phyloP scores from a whole-genome alignment of 2,329 filamentous ascomycete genomes.

The Exophiala viscosa region DNA sequence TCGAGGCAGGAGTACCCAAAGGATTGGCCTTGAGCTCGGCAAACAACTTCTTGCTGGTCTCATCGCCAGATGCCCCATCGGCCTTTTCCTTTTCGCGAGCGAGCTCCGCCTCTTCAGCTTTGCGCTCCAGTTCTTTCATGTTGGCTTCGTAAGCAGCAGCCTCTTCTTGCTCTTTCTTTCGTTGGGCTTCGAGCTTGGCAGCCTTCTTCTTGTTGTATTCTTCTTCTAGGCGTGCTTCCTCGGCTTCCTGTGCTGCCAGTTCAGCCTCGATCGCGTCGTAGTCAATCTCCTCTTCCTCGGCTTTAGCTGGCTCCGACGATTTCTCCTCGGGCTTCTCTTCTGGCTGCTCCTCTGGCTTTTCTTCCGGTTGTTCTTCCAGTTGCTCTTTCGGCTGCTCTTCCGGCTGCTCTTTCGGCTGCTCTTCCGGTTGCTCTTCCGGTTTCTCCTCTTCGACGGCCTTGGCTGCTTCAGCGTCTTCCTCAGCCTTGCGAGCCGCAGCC shows the following conservation, averaged over 20 bases:
- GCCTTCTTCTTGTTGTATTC: slow-evolving; percentile 68
- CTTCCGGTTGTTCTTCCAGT: slow-evolving; percentile 34
- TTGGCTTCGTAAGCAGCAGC: slow-evolving; percentile 43
- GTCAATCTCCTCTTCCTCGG: slow-evolving; percentile 42
- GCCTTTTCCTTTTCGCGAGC: slow-evolving; percentile 42
- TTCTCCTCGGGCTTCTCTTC: slow-evolving; percentile 8
- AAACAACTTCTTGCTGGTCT: slow-evolving; percentile 39
- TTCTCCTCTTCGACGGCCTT: slow-evolving; percentile 23
- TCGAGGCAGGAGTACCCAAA: slow-evolving; percentile 30
- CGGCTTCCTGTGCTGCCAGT: slow-evolving; percentile 45
- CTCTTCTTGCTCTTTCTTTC: slow-evolving; percentile 46
- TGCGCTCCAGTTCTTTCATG: slow-evolving; percentile 48
- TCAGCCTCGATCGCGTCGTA: slow-evolving; percentile 47
- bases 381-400: slow-evolving; percentile 29
- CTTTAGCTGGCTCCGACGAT: slow-evolving; percentile 27
- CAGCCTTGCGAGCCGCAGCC: slow-evolving; percentile 38
- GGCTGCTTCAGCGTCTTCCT: slow-evolving; percentile 38
- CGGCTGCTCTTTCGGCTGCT: slow-evolving; percentile 35
- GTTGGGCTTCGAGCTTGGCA: slow-evolving; percentile 61
- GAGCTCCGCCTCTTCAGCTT: slow-evolving; percentile 47
- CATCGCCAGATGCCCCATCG: slow-evolving; percentile 31
- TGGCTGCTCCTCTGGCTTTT: slow-evolving; percentile 35
- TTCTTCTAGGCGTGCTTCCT: slow-evolving; percentile 44
- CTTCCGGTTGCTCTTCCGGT: slow-evolving; percentile 27
- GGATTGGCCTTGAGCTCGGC: slow-evolving; percentile 44